These are phyloP conservation scores for Ambrosia hybrid DNA, from an alignment of 140 eudicot genomes.

Conservation along the genomic window DNA sequence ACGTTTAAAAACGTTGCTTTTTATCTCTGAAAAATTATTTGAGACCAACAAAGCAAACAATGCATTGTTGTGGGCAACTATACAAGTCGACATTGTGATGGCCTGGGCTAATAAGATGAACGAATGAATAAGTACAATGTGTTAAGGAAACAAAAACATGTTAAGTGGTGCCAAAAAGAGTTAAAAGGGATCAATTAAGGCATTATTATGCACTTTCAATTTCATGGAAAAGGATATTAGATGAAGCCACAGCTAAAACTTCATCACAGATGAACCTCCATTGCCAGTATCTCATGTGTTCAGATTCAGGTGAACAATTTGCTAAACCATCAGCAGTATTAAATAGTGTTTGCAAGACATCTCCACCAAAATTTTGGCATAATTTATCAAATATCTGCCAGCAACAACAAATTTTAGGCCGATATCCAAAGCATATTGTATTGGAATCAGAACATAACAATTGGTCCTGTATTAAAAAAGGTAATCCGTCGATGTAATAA, in stretches of 20 bases:
- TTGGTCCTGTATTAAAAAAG: neutral
- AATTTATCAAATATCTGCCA: conserved; percentile 91
- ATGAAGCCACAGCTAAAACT: conserved; percentile 64
- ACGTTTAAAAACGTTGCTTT: conserved; percentile 93
- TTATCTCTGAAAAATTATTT: conserved; percentile 92
- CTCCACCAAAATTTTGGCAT: conserved; percentile 96
- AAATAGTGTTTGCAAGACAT: conserved; percentile 84
- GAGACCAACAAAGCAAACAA: conserved; percentile 90
- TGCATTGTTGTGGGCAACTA: conserved; percentile 97
- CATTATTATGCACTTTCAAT: neutral
- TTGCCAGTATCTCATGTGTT: conserved; percentile 52
- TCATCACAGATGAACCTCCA: conserved; percentile 78
- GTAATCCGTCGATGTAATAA: too few relatives aligned
- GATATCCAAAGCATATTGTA: conserved; percentile 1
- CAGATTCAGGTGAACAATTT: conserved; percentile 68
- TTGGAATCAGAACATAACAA: conserved; percentile 15
- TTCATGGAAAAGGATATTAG: conserved; percentile 75
- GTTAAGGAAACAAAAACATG: conserved; percentile 52
- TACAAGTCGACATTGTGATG: conserved; percentile 85
- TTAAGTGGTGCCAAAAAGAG: conserved; percentile 6
- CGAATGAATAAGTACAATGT: conserved; percentile 71
- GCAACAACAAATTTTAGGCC: conserved; percentile 8
- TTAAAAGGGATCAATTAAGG: neutral
- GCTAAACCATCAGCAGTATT: conserved; percentile 82
- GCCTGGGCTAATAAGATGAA: conserved; percentile 93